These are phyloP conservation scores for Aspergillus bridgeri DNA, from an alignment of 495 filamentous ascomycete species.

Conservation along the genomic window DNA sequence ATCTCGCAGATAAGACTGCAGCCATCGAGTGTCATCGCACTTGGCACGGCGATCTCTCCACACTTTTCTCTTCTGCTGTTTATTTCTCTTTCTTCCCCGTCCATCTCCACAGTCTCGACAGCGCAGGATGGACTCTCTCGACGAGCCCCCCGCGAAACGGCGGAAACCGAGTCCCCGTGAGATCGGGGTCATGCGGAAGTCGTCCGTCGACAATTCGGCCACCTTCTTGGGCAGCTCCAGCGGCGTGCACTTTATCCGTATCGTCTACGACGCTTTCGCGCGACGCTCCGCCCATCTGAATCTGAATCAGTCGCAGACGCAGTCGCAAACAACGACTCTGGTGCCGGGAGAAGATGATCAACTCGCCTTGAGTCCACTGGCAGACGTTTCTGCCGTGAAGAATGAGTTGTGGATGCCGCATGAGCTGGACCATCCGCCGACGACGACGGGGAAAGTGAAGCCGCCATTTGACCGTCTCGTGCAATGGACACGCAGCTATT, in stretches of 20 bases:
- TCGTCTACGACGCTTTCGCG: constrained; percentile 44
- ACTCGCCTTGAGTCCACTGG: constrained; percentile 13
- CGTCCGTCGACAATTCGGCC: constrained; percentile 30
- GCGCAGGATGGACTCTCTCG: constrained; percentile 6
- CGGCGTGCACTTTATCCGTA: constrained; percentile 48
- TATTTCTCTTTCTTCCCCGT: not conserved
- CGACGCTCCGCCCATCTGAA: constrained; percentile 34
- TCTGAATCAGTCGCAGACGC: constrained; percentile 22
- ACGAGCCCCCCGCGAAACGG: constrained; percentile 24
- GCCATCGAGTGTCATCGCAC: not conserved
- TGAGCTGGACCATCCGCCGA: constrained; percentile 22
- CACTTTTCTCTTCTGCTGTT: not conserved
- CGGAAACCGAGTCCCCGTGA: constrained; percentile 35
- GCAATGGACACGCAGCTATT: constrained; percentile 41
- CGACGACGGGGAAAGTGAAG: constrained; percentile 1
- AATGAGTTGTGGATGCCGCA: constrained; percentile 28
- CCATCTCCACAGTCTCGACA: not conserved
- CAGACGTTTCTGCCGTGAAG: constrained; percentile 8
- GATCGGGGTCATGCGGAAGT: constrained; percentile 39
- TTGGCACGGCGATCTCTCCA: not conserved
- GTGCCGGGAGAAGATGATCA: constrained; percentile 50
- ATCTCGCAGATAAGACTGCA: not conserved
- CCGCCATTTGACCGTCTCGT: constrained; percentile 34
- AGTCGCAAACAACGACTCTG: constrained; percentile 22
- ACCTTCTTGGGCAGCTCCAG: constrained; percentile 49